Evolutionary conservation across 371 early-diverging fungal genomes (phyloP).

Genomic region (Lichtheimia hyalospora): DNA sequence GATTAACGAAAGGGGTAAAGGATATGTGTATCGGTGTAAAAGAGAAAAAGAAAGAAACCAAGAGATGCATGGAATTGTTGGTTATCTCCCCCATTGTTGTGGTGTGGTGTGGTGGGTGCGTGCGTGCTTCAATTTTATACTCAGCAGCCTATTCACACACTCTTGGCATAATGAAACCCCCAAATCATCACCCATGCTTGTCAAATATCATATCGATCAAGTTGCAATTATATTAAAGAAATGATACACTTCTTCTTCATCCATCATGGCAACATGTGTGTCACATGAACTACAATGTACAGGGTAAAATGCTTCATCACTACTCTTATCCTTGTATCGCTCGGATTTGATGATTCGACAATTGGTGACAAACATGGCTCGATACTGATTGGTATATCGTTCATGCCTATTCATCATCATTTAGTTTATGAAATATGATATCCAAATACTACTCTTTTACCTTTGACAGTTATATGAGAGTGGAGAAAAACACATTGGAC

Average conservation of each 20-base stretch:
- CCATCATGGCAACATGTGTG: constrained; percentile 66
- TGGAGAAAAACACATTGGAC: constrained; percentile 67
- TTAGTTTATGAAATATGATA: not conserved
- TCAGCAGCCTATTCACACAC: not conserved
- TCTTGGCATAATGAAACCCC: not conserved
- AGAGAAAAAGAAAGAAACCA: constrained; percentile 8
- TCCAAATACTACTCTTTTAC: constrained; percentile 25
- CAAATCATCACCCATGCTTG: not conserved
- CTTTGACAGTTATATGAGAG: constrained; percentile 70
- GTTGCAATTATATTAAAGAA: constrained; percentile 67
- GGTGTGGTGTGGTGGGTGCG: too few relatives aligned
- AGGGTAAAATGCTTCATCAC: constrained; percentile 50
- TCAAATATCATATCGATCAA: constrained; percentile 3
- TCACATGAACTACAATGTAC: constrained; percentile 65
- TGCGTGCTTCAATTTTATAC: not conserved
- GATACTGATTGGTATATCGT: constrained; percentile 59
- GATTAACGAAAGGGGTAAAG: not conserved
- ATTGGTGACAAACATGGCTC: constrained; percentile 74
- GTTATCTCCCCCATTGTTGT: too few relatives aligned
- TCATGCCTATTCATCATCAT: constrained; percentile 48
- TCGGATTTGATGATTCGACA: constrained; percentile 48
- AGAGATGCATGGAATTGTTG: not conserved
- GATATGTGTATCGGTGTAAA: not conserved
- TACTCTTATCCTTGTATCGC: constrained; percentile 20
- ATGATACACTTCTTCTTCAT: constrained; percentile 70